Percentiles rank a stretch among this genome's conserved stretches.
Conservation (phyloP, 495 filamentous ascomycete genomes). For the Neurospora tetrasperma region DNA sequence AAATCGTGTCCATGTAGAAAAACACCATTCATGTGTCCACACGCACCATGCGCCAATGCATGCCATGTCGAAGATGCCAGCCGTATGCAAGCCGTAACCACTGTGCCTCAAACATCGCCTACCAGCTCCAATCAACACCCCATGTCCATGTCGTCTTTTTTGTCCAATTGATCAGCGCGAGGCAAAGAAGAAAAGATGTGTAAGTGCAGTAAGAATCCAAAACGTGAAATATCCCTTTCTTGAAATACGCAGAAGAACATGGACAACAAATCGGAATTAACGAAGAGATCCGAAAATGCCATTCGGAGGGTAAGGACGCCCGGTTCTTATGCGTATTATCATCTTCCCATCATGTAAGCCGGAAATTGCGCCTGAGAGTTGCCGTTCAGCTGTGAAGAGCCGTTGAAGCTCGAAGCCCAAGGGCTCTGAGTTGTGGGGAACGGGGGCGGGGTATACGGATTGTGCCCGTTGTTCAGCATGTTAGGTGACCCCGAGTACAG, state of each 20-base stretch:
- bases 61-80: conserved; percentile 8
- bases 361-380: conserved; percentile 13
- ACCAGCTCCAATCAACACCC: conserved; percentile 8
- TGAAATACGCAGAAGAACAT: conserved; percentile 1
- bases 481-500: conserved; percentile 18
- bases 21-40: conserved; percentile 7
- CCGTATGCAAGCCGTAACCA: conserved; percentile 6
- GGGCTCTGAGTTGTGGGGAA: conserved; percentile 14
- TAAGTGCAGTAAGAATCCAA: not conserved
- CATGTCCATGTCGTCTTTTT: conserved; percentile 7
- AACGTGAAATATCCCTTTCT: not conserved
- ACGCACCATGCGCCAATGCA: conserved; percentile 14
- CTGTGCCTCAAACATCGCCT: conserved; percentile 1
- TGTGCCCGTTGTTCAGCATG: conserved; percentile 6
- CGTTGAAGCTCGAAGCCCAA: conserved; percentile 18
- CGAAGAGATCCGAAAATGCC: not conserved
- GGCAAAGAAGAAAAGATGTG: not conserved
- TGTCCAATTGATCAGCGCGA: conserved; percentile 7
- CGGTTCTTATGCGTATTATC: not conserved
- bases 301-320: not conserved
- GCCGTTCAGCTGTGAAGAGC: conserved; percentile 11
- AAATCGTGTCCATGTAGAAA: conserved; percentile 13
- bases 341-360: conserved; percentile 25
- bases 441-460: conserved; percentile 12
- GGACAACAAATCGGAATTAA: conserved; percentile 3